Evolutionary conservation across 2,329 filamentous ascomycete species (phyloP), one percentile per base, ranked within the genome.

Genomic region (Paramyrothecium roridum): DNA sequence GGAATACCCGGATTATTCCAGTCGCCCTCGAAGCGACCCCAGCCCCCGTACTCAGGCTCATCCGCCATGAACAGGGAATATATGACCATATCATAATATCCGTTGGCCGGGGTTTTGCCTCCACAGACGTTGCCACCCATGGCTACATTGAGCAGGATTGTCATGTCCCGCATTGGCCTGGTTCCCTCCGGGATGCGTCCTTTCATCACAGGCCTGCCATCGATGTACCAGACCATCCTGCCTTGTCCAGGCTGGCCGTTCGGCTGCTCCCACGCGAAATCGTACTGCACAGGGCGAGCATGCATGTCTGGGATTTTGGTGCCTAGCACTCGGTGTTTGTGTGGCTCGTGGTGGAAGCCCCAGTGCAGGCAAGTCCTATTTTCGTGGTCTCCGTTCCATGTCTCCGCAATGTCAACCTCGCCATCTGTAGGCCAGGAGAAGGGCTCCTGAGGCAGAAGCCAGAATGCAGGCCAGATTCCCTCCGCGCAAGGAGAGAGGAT

Each of bases 391-490:
- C 77, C 82, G 58, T 85, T 84, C 83, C 82, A 86, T n/a, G 74
- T 79, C 67, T 86, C 83, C 45, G 82, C 78, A 49, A 86, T 82
- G 65, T 86, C 83, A 45, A 86, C 71, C 64, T 86, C 83, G 54
- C 82, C 83, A 57, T 86, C 83, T 0, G 69, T 75, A 0, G 83
- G 83, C 83, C 83, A 86, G 1, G 69, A 67, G 61, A 85, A 85
- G 0, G 82, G 83, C 59, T 85, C 80, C 33, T 74, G 67, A 0
- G 83, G 83, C 7, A 86, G 70, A 52, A 85, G 75, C 83, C 83
- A 86, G 62, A 85, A 84, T 0, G 83, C 83, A 1, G 83, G 83
- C 83, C 83, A 86, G 49, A 86, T 79, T 3, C 83, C 83, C 2
- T 71, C 64, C 0, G 82, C 82, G 52, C 78, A 80, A 0, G 83